A percentile compares a stretch with the other conserved stretches of the same genome.
phyloP scores from a whole-genome alignment of 1,284 basidiomycete genomes.

The Leccinum subrobustum region DNA sequence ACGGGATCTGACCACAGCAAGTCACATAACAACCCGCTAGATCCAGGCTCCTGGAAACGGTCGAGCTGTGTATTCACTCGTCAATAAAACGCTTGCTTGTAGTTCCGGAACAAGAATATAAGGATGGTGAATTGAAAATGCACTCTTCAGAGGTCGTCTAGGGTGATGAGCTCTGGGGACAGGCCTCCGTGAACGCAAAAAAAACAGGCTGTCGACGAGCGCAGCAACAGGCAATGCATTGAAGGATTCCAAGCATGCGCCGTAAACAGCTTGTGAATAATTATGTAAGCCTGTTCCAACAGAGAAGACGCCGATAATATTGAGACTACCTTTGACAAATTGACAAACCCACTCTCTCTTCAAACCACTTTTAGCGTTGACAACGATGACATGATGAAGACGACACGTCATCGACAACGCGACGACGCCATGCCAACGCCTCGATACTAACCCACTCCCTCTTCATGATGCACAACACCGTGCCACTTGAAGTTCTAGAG shows the following conservation, averaged over 20 bases:
- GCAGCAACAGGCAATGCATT: conserved; percentile 90
- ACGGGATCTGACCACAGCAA: conserved; percentile 93
- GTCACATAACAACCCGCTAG: conserved; percentile 91
- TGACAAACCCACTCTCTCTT: conserved; percentile 10
- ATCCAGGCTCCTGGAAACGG: conserved; percentile 93
- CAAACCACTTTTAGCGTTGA: too few relatives aligned
- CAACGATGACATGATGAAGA: too few relatives aligned
- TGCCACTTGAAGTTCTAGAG: too few relatives aligned
- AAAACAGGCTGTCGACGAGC: conserved; percentile 92
- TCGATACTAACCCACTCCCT: too few relatives aligned
- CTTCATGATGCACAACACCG: too few relatives aligned
- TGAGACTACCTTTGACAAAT: neutral
- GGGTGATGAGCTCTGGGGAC: conserved; percentile 82
- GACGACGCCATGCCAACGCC: too few relatives aligned
- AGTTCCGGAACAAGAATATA: neutral
- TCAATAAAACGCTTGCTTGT: conserved; percentile 2
- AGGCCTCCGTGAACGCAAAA: conserved; percentile 98
- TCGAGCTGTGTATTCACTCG: conserved; percentile 56
- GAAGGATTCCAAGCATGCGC: conserved; percentile 91
- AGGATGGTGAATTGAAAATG: conserved; percentile 27
- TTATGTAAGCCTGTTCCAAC: conserved; percentile 79
- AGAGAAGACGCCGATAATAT: conserved; percentile 6
- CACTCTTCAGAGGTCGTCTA: conserved; percentile 80
- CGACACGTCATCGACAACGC: too few relatives aligned
- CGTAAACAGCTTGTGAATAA: conserved; percentile 84